Evolutionary conservation across 2,329 filamentous ascomycete species (phyloP).

Genomic region (Beauveria caledonica): DNA sequence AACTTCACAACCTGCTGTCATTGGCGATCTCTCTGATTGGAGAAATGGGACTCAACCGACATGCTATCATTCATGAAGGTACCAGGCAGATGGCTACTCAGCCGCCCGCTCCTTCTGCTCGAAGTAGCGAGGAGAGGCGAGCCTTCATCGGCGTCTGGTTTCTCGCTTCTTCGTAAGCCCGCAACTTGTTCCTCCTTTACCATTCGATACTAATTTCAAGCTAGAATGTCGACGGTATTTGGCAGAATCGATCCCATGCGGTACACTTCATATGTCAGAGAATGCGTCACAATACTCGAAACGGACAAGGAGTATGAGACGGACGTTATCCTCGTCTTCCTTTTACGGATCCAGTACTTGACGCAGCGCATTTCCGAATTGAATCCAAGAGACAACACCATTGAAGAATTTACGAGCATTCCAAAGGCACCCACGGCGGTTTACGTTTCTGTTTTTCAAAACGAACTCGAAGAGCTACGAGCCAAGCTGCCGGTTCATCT

Average conservation of each 20-base stretch:
- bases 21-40: conserved; percentile 38
- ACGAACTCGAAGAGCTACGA: conserved; percentile 35
- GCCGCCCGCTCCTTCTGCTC: conserved; percentile 27
- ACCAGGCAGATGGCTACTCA: conserved; percentile 34
- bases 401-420: conserved; percentile 26
- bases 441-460: conserved; percentile 37
- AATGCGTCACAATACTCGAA: conserved; percentile 40
- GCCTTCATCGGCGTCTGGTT: conserved; percentile 47
- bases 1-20: conserved; percentile 42
- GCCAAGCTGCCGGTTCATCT: conserved; percentile 28
- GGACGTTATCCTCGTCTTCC: conserved; percentile 36
- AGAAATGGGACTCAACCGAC: conserved; percentile 38
- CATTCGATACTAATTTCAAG: neutral
- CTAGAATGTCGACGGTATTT: conserved; percentile 34
- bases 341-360: conserved; percentile 42
- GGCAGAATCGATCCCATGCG: conserved; percentile 38
- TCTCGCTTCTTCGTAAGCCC: conserved; percentile 41
- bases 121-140: conserved; percentile 45
- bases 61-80: conserved; percentile 33
- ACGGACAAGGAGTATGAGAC: conserved; percentile 35
- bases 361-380: conserved; percentile 40
- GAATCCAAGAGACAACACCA: conserved; percentile 26
- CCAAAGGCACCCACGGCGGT: conserved; percentile 34
- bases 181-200: too few relatives aligned
- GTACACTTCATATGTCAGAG: conserved; percentile 44